A percentile compares a stretch with the other conserved stretches of the same genome.
Conservation (phyloP, 257 asterid species). For the Solanum ahanhuiri region DNA sequence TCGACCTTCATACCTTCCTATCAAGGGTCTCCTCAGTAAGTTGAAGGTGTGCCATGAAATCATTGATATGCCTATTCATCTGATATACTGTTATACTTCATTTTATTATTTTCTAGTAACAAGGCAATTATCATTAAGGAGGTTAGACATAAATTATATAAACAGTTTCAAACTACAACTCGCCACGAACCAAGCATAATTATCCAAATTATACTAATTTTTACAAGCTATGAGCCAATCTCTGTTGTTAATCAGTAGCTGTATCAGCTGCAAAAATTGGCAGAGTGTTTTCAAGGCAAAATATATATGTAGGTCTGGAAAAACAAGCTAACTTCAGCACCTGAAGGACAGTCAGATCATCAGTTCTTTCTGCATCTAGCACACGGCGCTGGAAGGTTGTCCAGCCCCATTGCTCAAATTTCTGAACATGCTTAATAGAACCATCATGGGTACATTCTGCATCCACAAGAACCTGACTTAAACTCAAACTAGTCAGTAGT, state of each 20-base stretch:
- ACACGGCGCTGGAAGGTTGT: conserved; percentile 83
- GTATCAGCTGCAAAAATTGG: not conserved
- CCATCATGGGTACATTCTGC: conserved; percentile 99
- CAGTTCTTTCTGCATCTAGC: conserved; percentile 81
- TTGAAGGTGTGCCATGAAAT: not conserved
- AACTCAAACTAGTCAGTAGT: conserved; percentile 14
- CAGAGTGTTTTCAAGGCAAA: not conserved
- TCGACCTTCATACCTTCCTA: not conserved
- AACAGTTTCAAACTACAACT: not conserved
- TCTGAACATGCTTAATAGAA: conserved; percentile 78
- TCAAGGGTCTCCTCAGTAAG: not conserved
- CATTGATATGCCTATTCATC: not conserved
- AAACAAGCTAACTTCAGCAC: conserved; percentile 17
- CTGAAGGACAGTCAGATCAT: conserved; percentile 70
- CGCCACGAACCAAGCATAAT: not conserved
- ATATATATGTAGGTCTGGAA: not conserved
- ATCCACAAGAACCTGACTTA: conserved; percentile 80
- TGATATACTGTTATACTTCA: not conserved
- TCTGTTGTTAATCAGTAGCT: not conserved
- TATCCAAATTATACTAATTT: not conserved
- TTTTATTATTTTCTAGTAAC: not conserved
- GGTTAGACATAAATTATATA: not conserved
- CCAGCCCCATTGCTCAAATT: conserved; percentile 98
- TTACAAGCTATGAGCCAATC: not conserved
- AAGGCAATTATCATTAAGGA: not conserved